Conservation (phyloP, 148 eudicot genomes). For the Fagopyrum homotropicum region DNA sequence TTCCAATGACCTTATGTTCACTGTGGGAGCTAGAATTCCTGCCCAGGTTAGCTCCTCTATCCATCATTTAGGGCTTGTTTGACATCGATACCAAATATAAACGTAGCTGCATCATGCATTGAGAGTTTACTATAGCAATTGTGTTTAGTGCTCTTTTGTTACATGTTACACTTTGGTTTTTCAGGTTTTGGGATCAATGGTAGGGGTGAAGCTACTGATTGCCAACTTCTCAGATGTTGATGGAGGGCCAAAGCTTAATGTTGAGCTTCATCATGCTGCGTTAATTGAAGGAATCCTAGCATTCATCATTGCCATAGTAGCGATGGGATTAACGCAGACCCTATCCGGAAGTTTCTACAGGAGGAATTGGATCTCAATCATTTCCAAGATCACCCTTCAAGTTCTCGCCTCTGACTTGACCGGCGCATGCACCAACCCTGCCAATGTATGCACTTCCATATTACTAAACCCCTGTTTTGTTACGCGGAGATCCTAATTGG, state of each 20-base stretch:
- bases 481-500: background rate
- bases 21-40: constrained; percentile 71
- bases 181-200: constrained; percentile 73
- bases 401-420: constrained; percentile 83
- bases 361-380: constrained; percentile 85
- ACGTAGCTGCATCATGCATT: no score
- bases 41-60: constrained; percentile 51
- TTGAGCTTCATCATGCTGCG: constrained; percentile 65
- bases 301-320: constrained; percentile 46
- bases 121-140: no score
- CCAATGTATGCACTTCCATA: constrained; percentile 51
- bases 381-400: constrained; percentile 72
- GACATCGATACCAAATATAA: no score
- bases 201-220: constrained; percentile 58
- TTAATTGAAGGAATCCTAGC: constrained; percentile 75
- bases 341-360: constrained; percentile 69
- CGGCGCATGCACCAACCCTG: constrained; percentile 93
- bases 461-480: background rate
- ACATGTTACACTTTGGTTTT: background rate
- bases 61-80: background rate
- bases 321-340: constrained; percentile 42
- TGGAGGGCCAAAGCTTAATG: constrained; percentile 63
- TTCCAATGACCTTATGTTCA: constrained; percentile 49
- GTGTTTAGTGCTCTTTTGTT: no score
- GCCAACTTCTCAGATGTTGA: constrained; percentile 50